Base-by-base conservation (phyloP, 345 rosid species). In the Eucalyptus fibrosa region DNA sequence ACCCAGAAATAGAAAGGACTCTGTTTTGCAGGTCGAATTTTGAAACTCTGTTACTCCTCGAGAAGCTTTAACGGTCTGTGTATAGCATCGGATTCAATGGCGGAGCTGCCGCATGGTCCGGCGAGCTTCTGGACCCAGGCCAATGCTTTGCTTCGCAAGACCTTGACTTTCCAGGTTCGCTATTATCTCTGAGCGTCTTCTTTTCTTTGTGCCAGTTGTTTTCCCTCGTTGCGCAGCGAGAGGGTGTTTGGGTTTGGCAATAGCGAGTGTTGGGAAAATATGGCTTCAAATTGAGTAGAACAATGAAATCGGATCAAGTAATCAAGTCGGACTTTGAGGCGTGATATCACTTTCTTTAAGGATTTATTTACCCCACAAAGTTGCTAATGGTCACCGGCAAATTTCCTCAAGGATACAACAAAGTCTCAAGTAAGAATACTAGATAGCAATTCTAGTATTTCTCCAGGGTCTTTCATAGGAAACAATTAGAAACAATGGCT, bases 91-190 rank as follows among this genome's bases (percentile, higher is more conserved):
- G 28, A 72, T 72, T 19, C 45, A 88, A 96, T 96, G 96, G 95
- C 88, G 88, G 91, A 92, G 89, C 83, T 90, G 87, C 51, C 91
- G n/a, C 88, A 47, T 49, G 92, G 90, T 89, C 93, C 92, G 69
- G 89, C 95, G 85, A 93, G 95, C 90, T 96, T 94, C 94, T 89
- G 95, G 92, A 92, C 96, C 59, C 98, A 93, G 90, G 96, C 97
- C 89, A 94, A 95, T 91, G 98, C 99, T 89, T 90, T 97, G 88
- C 94, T 97, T 87, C 90, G 97, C 30, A 97, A 97, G 95, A 97
- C 97, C 93, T 90, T 96, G 93, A 94, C 95, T 86, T 95, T 89
- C 90, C 99, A 97, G 98, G 99, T 97, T 51, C 44, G 55, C 83
- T 88, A 11, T 56, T 85, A 11, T 56, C 59, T 80, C 89, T 77